A percentile compares a stretch with the other conserved stretches of the same genome.
Conservation (phyloP, 2,329 filamentous ascomycete species). For the Colletotrichum costaricense region DNA sequence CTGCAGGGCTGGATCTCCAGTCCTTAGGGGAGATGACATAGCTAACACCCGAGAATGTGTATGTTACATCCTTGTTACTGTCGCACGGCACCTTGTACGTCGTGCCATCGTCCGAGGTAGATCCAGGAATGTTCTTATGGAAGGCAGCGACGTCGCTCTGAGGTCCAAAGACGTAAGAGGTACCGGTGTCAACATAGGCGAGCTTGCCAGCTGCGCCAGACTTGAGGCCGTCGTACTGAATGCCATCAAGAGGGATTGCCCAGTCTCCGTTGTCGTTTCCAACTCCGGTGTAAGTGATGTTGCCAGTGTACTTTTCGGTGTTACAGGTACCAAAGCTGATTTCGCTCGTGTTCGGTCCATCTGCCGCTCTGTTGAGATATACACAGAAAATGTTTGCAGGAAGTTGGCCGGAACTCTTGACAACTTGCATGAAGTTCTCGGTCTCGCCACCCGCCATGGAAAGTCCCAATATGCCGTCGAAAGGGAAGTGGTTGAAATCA, state of each 20-base stretch:
- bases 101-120: constrained; percentile 65
- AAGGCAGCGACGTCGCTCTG: constrained; percentile 72
- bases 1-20: constrained; percentile 68
- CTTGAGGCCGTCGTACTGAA: constrained; percentile 69
- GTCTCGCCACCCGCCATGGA: constrained; percentile 70
- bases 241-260: constrained; percentile 77
- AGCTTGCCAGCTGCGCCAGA: constrained; percentile 65
- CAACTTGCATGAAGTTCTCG: constrained; percentile 74
- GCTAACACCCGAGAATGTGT: constrained; percentile 75
- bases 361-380: constrained; percentile 73
- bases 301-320: constrained; percentile 72
- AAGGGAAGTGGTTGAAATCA: constrained; percentile 82
- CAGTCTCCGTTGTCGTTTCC: constrained; percentile 69
- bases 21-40: constrained; percentile 78
- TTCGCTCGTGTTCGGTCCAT: constrained; percentile 77
- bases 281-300: constrained; percentile 74
- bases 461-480: constrained; percentile 88
- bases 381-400: constrained; percentile 76
- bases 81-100: constrained; percentile 81
- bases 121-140: constrained; percentile 73
- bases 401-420: constrained; percentile 68
- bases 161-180: constrained; percentile 82
- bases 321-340: constrained; percentile 82
- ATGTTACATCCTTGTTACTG: constrained; percentile 67
- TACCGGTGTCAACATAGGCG: constrained; percentile 87